Evolutionary conservation across 768 basidiomycete genomes (phyloP), one percentile per base, ranked within the genome.

Genomic region (Naematelia aurantialba): DNA sequence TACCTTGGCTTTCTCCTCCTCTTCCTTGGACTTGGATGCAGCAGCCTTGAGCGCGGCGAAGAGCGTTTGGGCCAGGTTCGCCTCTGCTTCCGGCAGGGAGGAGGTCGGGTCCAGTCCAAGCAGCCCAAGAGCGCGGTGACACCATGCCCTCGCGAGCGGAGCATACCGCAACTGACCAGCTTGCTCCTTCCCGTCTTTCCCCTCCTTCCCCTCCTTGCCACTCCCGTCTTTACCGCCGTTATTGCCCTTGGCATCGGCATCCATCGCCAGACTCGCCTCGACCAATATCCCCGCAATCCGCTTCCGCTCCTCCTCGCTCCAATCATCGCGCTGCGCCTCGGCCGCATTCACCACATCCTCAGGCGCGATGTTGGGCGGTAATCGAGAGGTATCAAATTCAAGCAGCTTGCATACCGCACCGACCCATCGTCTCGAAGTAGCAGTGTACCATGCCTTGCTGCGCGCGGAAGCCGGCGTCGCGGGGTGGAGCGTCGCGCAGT

Each of bases 41-140:
- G 66, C 58, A 5, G 68, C 64, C 47, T 75, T 65, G 10, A 72
- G 55, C 3, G 69, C 71, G 29, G 64, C 58, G 61, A 73, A 76
- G 29, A 76, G 60, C 8, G 70, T 72, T 13, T 4, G 19, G 1
- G 68, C 60, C 3, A 76, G 64, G 17, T 66, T 57, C 45, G 62
- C 64, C 60, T 76, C 75, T 3, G 71, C 68, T 21, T 55, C 39
- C 5, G 68, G 63, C n/a, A 76, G 45, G 17, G 58, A 53, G 5
- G 56, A 29, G 13, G 51, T 56, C 0, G 67, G 56, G 0, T 60
- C 55, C 19, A 76, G 55, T 1, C 63, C 67, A 12, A 76, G 57
- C 2, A 70, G 45, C 19, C 61, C 29, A 1, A 75, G 58, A 0
- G 75, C 69, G 13, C 64, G 53, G 53, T 73, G 62, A 5, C 59